Evolutionary conservation across 1,139 yeast species (phyloP), one percentile per base, ranked within the genome.

Genomic region (Meyerozyma athensensis): DNA sequence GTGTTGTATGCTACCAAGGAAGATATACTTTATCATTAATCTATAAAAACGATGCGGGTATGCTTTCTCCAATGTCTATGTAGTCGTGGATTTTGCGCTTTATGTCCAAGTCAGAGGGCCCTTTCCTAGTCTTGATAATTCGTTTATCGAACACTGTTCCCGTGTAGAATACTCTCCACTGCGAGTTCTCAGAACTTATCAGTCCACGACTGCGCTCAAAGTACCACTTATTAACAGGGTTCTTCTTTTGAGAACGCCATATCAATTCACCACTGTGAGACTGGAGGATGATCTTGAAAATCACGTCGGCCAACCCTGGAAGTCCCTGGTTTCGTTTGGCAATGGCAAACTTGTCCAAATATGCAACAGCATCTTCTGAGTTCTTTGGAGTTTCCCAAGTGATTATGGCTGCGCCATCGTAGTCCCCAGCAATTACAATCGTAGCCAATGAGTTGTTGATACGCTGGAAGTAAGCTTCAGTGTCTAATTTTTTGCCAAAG

Each of bases 211-310:
- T 83, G 45, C 98, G 70, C 51, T 92, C 97, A 59, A 90, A 92
- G 56, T 92, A 92, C 98, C 98, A 92, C 52, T 89, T 89, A 63
- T 92, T 92, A 4, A 92, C 97, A 0, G 97, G 96, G 54, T 92
- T 92, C 40, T 64, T 74, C 43, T 75, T 75, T 37, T 96, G 66
- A 2, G 97, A 89, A 50, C 98, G 73, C 98, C 98, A 92, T 2
- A 92, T 63, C 14, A 92, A 59, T 53, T 86, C 96, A 10, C 72
- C 59, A 0, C 87, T 86, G 53, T 82, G 90, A 33, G 81, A 63
- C 37, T 77, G 78, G 7, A 79, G 63, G 65, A 92, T 78, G 10
- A 85, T 72, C 54, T 90, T 92, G 68, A 92, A 90, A 9, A 92
- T 81, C 21, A 92, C 77, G 56, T 92, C 98, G 0, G 98, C 97